Conservation (phyloP, 148 eudicot species). For the Gaultheria prostrata region DNA sequence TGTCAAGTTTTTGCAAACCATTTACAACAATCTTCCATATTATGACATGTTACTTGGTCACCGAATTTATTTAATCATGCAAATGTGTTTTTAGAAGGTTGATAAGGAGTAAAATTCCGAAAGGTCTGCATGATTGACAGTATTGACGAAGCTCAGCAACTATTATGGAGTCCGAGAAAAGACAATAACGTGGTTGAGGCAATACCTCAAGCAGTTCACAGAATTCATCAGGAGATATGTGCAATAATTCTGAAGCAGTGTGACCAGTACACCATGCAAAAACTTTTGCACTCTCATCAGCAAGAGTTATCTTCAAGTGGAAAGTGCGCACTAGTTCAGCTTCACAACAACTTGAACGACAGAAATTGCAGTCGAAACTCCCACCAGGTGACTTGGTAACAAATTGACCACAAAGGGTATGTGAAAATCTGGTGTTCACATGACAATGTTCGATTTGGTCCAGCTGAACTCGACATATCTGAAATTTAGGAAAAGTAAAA, state of each 20-base stretch:
- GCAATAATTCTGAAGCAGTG: conserved; percentile 82
- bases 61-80: not conserved
- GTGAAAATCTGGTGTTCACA: conserved; percentile 69
- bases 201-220: conserved; percentile 79
- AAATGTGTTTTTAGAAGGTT: not conserved
- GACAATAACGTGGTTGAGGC: not conserved
- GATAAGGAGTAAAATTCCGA: not conserved
- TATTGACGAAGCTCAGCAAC: not conserved
- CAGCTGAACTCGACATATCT: conserved; percentile 81
- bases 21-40: not conserved
- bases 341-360: conserved; percentile 44
- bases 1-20: not conserved
- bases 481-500: conserved; percentile 18
- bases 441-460: conserved; percentile 77
- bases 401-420: conserved; percentile 71
- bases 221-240: conserved; percentile 91
- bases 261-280: conserved; percentile 92
- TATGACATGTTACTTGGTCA: not conserved
- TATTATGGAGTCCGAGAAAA: not conserved
- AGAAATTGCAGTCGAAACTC: conserved; percentile 61
- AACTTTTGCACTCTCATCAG: conserved; percentile 66
- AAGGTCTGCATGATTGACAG: not conserved
- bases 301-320: conserved; percentile 67
- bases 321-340: conserved; percentile 55
- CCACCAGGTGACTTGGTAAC: conserved; percentile 39